phyloP scores from a whole-genome alignment of 768 basidiomycete species.

The Tricholomella constricta region DNA sequence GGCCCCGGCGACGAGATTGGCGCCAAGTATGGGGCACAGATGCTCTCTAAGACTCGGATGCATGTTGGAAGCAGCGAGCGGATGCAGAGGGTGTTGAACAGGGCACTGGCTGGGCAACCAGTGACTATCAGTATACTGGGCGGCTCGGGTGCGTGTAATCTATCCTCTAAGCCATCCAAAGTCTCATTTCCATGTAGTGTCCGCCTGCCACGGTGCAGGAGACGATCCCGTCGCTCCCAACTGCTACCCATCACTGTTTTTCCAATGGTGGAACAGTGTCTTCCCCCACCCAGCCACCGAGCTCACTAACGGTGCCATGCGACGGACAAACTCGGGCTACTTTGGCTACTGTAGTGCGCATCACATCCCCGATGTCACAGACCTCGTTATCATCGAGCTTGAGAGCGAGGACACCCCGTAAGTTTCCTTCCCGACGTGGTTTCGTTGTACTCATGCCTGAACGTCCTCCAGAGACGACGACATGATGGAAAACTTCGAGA shows the following conservation, averaged over 20 bases:
- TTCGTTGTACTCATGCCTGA: not conserved
- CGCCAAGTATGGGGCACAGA: constrained; percentile 72
- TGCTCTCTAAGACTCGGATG: constrained; percentile 71
- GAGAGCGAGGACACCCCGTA: constrained; percentile 89
- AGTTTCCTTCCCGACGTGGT: constrained; percentile 32
- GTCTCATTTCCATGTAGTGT: constrained; percentile 53
- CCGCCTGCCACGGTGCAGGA: constrained; percentile 91
- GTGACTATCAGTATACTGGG: constrained; percentile 90
- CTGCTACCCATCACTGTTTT: constrained; percentile 95
- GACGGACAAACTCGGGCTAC: constrained; percentile 89
- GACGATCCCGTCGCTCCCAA: constrained; percentile 81
- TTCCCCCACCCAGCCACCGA: constrained; percentile 98
- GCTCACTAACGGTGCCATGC: constrained; percentile 95
- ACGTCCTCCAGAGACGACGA: constrained; percentile 54
- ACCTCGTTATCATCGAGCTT: constrained; percentile 94
- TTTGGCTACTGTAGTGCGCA: constrained; percentile 94
- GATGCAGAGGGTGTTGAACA: constrained; percentile 79
- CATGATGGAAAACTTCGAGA: constrained; percentile 84
- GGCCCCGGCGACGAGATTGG: constrained; percentile 83
- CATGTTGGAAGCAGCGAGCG: constrained; percentile 82
- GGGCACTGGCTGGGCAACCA: constrained; percentile 81
- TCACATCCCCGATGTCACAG: constrained; percentile 91
- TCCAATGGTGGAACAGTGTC: constrained; percentile 96
- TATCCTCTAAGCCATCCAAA: not conserved
- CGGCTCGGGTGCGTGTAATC: constrained; percentile 66